Percentiles rank a stretch among this genome's conserved stretches.
phyloP scores from a whole-genome alignment of 2,329 filamentous ascomycete species.

The Aspergillus viridinutans region DNA sequence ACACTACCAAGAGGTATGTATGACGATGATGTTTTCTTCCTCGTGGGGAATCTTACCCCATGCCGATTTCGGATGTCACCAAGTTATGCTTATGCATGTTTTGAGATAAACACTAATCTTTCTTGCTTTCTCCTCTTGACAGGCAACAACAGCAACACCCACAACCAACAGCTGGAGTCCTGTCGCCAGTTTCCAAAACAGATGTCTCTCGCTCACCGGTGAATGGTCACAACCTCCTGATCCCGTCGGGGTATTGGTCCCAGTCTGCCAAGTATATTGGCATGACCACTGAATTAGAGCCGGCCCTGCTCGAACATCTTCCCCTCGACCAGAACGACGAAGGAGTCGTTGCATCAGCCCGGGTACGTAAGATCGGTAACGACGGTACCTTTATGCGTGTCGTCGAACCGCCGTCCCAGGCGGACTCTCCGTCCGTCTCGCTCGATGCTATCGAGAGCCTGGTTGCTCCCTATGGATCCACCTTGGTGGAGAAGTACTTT shows the following conservation, averaged over 20 bases:
- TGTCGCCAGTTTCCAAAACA: slow-evolving; percentile 16
- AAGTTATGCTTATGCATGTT: slow-evolving; percentile 8
- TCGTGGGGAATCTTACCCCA: slow-evolving; percentile 2
- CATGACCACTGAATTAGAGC: slow-evolving; percentile 41
- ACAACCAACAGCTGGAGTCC: slow-evolving; percentile 9
- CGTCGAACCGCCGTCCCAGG: slow-evolving; percentile 27
- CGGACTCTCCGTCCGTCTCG: slow-evolving; percentile 32
- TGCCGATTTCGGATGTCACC: slow-evolving; percentile 20
- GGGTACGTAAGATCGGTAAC: slow-evolving; percentile 36
- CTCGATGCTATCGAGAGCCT: slow-evolving; percentile 41
- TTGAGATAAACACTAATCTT: slow-evolving; percentile 10
- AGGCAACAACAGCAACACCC: slow-evolving; percentile 15
- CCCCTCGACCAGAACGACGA: slow-evolving; percentile 40
- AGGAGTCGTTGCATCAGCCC: slow-evolving; percentile 31
- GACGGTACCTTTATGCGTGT: slow-evolving; percentile 42
- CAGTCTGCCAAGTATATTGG: slow-evolving; percentile 41
- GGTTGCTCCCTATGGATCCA: slow-evolving; percentile 42
- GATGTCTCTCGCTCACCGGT: slow-evolving; percentile 17
- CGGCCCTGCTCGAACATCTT: slow-evolving; percentile 36
- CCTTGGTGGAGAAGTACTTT: slow-evolving; percentile 43
- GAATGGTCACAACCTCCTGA: slow-evolving; percentile 19
- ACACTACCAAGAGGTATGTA: slow-evolving; percentile 39
- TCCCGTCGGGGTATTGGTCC: slow-evolving; percentile 31
- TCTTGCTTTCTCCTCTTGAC: slow-evolving; percentile 5
- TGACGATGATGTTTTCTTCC: slow-evolving; percentile 5